Evolutionary conservation across 345 rosid species (phyloP).

Genomic region (Ceriops decandra): DNA sequence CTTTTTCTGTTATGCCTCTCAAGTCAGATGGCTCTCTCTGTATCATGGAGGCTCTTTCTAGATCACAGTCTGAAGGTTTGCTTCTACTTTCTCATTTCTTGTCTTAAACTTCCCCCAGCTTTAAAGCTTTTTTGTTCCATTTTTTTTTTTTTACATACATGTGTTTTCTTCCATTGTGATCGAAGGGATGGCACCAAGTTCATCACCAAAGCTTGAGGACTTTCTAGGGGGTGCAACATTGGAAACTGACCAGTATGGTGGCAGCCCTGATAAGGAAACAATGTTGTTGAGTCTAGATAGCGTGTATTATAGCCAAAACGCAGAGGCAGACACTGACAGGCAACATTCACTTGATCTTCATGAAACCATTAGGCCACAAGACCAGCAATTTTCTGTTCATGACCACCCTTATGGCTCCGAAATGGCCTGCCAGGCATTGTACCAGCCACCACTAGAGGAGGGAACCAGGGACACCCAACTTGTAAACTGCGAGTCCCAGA

Average conservation of each 20-base stretch:
- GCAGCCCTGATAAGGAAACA: constrained; percentile 34
- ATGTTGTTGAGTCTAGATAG: constrained; percentile 50
- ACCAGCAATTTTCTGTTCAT: constrained; percentile 27
- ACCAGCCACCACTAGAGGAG: constrained; percentile 31
- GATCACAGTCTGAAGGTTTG: constrained; percentile 59
- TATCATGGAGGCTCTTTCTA: constrained; percentile 62
- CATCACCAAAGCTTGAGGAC: constrained; percentile 72
- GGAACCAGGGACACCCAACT: constrained; percentile 31
- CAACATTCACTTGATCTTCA: constrained; percentile 36
- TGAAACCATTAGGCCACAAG: constrained; percentile 30
- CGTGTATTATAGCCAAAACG: constrained; percentile 36
- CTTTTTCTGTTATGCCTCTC: constrained; percentile 70
- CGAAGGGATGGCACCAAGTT: constrained; percentile 41
- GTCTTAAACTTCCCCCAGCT: too few relatives aligned
- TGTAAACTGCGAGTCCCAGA: constrained; percentile 27
- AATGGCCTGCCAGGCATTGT: constrained; percentile 29
- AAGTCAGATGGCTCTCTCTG: constrained; percentile 81
- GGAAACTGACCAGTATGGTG: constrained; percentile 34
- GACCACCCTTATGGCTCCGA: constrained; percentile 32
- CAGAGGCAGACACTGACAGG: constrained; percentile 25
- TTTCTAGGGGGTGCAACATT: constrained; percentile 61
- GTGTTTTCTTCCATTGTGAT: not conserved
- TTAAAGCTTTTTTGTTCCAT: not conserved
- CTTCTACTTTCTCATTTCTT: not conserved
- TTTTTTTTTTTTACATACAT: not conserved